Base-by-base conservation (phyloP, 2,329 filamentous ascomycete genomes). In the Diaporthe nobilis region DNA sequence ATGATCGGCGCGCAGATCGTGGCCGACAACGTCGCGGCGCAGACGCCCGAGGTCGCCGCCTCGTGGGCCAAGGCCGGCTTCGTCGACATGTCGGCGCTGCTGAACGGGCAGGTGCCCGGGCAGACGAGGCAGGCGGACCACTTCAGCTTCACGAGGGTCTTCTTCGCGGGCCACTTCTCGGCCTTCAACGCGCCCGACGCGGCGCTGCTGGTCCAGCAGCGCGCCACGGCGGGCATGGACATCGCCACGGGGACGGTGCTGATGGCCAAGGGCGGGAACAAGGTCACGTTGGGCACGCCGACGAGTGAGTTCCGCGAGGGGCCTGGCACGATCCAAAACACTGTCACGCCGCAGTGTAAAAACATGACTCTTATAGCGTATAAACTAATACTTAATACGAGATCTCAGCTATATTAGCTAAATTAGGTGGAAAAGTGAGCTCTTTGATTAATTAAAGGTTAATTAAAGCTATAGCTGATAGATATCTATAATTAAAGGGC, bases 71-170 rank as follows among this genome's bases (percentile, higher is more conserved):
- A 94, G 79, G 87, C 88, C 1, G 80, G 82, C 22, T 95, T 94
- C 82, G 85, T 86, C 1, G 95, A 94, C 80, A 88, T 89, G 0
- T 88, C 91, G 6, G 88, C 95, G 72, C 84, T 89, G 28, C 89
- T 92, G 9, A 91, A 93, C 79, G 85, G 84, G 2, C 84, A 87
- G 5, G n/a, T 77, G 5, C 92, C 88, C 37, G 93, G 92, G 15
- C 87, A 89, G 67, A 92, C 93, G 0, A 87, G 92, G 1, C 92
- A 94, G 80, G 91, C 89, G 77, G 92, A 92, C 6, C 93, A 93
- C 76, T 86, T 91, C 70, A 89, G 87, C 5, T 91, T 91, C 80
- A 87, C 87, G 20, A 85, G 90, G 0, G 86, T 91, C 22, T 90
- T 89, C 78, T 85, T 90, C 77, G 85, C 89, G 9, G 89, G 90